Base-by-base conservation (phyloP, 2,329 filamentous ascomycete species). In the Sclerotiophoma versabilis region DNA sequence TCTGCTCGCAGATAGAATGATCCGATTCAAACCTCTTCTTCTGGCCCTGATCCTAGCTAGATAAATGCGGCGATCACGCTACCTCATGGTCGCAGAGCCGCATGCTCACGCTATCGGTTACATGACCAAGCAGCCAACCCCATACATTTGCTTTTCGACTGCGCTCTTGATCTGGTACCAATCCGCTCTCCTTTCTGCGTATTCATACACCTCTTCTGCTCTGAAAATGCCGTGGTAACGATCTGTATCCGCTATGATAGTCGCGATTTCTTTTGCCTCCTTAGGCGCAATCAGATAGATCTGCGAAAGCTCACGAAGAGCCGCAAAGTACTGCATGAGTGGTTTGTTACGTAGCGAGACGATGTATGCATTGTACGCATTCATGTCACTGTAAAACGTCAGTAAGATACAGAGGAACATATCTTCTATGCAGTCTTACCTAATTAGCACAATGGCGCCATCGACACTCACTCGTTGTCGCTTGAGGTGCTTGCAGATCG, bases 131-230 rank as follows among this genome's bases (percentile, higher is more conserved):
- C 95, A 99, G 56, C 95, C 93, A 73, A 96, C 85, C 4, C 95
- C 95, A 77, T 97, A 98, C 92, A 99, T 97, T 58, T 92, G 92
- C 76, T 90, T 89, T 80, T 99, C 95, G 5, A 99, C 95, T 59
- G 92, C 87, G 60, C 85, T 86, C 78, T 89, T 90, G 10, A 99
- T 91, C 65, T 89, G 84, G 73, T 95, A 96, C 95, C 95, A 99
- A 77, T 99, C 95, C 43, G 93, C 93, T 64, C 95, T 82, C 63
- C 95, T 81, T 76, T 97, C 92, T 1, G 93, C 95, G 79, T 96
- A 99, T 79, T 98, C 93, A 69, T 96, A 96, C 3, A 98, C 95
- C 79, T 99, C 95, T 75, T 99, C 95, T 0, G 93, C 91, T 17
- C 93, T 84, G 70, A 98, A 97, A 42, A 99, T 90, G 11, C 95